These are phyloP conservation scores for Melampsora americana DNA, from an alignment of 1,284 basidiomycete genomes.

Conservation along the genomic window DNA sequence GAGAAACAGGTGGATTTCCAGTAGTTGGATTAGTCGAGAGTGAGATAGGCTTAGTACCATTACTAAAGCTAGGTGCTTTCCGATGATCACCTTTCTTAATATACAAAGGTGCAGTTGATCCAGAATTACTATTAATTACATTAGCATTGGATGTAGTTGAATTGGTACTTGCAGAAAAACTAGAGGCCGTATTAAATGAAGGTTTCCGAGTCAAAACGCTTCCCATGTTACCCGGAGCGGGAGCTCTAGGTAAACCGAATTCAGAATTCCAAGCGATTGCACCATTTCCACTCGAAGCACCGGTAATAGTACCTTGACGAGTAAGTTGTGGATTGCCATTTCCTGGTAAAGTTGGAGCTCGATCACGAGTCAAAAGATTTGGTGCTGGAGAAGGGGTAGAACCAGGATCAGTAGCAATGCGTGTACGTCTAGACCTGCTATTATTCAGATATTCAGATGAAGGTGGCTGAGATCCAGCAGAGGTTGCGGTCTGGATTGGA, in stretches of 20 bases:
- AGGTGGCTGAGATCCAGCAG: neutral
- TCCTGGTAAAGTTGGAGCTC: conserved; percentile 1
- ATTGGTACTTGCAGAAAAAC: neutral
- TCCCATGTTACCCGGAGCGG: conserved; percentile 40
- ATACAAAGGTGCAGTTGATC: conserved; percentile 18
- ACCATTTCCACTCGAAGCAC: neutral
- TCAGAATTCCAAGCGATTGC: conserved; percentile 22
- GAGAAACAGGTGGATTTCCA: conserved; percentile 2
- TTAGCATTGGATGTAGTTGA: neutral
- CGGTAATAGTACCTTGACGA: neutral
- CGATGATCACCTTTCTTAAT: conserved; percentile 36
- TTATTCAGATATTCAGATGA: conserved; percentile 19
- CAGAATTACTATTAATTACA: neutral
- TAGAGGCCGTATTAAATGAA: conserved; percentile 11
- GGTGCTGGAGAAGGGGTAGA: conserved; percentile 9
- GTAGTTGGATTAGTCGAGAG: neutral
- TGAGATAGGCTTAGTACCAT: conserved; percentile 12
- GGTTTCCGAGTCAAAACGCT: conserved; percentile 19
- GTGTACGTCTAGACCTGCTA: conserved; percentile 12
- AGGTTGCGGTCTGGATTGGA: neutral
- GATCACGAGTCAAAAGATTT: neutral
- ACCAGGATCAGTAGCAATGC: conserved; percentile 35
- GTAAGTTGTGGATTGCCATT: neutral
- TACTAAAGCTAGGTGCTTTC: conserved; percentile 22
- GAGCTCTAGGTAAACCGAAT: conserved; percentile 45